These are phyloP conservation scores for Chalciporus pseudorubinellus DNA, from an alignment of 768 basidiomycete species.

Conservation along the genomic window DNA sequence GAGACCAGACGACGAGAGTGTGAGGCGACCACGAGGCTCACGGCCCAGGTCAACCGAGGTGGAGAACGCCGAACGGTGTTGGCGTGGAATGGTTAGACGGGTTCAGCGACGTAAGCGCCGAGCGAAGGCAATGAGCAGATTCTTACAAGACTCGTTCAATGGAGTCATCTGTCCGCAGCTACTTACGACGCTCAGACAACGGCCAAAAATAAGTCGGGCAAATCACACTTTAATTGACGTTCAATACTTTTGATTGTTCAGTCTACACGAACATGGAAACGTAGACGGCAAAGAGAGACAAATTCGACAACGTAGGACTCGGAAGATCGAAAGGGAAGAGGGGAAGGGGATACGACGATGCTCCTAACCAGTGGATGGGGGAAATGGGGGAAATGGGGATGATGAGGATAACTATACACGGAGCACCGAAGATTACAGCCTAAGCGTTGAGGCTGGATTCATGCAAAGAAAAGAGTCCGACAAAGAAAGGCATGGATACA, in stretches of 20 bases:
- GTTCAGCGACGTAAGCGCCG: background rate
- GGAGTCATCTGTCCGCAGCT: too few relatives aligned
- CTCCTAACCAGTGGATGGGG: conserved; percentile 49
- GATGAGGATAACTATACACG: conserved; percentile 31
- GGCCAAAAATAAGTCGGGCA: background rate
- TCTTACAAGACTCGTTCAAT: too few relatives aligned
- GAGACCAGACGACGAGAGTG: conserved; percentile 2
- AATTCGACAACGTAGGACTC: background rate
- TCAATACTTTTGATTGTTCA: background rate
- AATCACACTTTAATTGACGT: background rate
- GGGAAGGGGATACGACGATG: conserved; percentile 51
- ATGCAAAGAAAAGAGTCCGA: conserved; percentile 12
- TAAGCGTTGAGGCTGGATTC: background rate
- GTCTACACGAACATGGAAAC: conserved; percentile 6
- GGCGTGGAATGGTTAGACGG: conserved; percentile 25
- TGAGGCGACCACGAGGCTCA: conserved; percentile 23
- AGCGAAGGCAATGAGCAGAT: background rate
- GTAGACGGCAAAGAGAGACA: conserved; percentile 8
- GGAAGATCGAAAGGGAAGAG: background rate
- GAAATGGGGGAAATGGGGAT: conserved; percentile 30
- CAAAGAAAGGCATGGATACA: background rate
- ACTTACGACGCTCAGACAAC: background rate
- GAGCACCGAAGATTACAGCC: conserved; percentile 44
- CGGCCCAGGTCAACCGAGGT: conserved; percentile 29
- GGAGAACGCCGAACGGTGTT: conserved; percentile 24